Base-by-base conservation (phyloP, 768 basidiomycete species). In the Phylloporus rhodoxanthus region DNA sequence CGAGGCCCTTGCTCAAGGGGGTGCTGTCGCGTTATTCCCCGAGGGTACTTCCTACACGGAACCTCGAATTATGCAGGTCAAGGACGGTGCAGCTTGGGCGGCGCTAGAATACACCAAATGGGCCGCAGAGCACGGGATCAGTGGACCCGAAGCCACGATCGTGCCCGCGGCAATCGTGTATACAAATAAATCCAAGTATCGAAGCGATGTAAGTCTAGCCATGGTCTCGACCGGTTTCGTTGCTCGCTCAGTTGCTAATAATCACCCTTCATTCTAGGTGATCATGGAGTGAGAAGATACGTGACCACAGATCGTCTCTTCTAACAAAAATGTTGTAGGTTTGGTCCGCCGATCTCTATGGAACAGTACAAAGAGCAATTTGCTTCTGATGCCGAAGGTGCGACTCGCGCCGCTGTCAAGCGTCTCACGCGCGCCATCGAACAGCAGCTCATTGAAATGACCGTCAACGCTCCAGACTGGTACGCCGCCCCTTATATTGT, bases 381-480 rank as follows among this genome's bases (percentile, higher is more conserved):
- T 67, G 68, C 85, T 51, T 85, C 84, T 25, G 70, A 63, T 29
- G 71, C 72, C 23, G 87, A 90, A 56, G 84, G 82, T 3, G 81
- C 78, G 1, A 71, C 82, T 37, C 84, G 91, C 48, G 71, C 77
- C 49, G 90, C 91, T 17, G 94, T 91, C 56, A 98, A 97, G 72
- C 76, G 81, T 51, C 73, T 99, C 50, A 94, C 94, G 23, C 79
- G 77, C 48, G 68, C 72, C 21, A 83, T 97, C 48, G 85, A 91
- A 67, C 64, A 65, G 10, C 81, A 82, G 61, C 71, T 99, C 53
- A 65, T 84, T 20, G 79, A 81, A 66, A 71, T 84, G 32, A 96
- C 89, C 7, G 79, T 98, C 51, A 98, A 99, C 63, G 89, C 92
- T 11, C 84, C 89, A 28, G 91, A 97, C 67, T 99, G 96, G 94